phyloP scores from a whole-genome alignment of 768 basidiomycete species.

The Psilocybe tampanensis region DNA sequence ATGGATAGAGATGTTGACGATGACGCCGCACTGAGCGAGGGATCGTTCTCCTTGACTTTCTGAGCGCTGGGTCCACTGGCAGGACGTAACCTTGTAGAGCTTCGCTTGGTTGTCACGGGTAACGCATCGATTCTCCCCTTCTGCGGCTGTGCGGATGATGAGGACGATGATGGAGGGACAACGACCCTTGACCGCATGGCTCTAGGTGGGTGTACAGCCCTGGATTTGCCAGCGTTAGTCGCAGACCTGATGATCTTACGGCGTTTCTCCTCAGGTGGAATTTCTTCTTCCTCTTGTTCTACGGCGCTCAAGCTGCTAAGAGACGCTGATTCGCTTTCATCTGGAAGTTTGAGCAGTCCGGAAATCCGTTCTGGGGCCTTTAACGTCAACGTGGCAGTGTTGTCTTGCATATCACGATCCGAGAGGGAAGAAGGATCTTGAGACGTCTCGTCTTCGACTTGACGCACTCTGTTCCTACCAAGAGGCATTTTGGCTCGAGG shows the following conservation, averaged over 20 bases:
- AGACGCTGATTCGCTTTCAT: conserved; percentile 9
- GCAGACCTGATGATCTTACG: conserved; percentile 29
- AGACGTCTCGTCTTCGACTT: conserved; percentile 20
- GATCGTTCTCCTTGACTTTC: conserved; percentile 8
- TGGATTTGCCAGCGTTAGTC: not conserved
- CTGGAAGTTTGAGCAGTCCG: not conserved
- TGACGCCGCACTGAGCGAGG: conserved; percentile 2
- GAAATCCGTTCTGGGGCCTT: not conserved
- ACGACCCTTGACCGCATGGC: conserved; percentile 13
- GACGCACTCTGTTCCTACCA: conserved; percentile 21
- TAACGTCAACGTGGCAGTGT: conserved; percentile 6
- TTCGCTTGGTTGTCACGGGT: not conserved
- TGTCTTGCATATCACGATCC: conserved; percentile 5
- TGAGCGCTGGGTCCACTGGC: not conserved
- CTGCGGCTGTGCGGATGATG: conserved; percentile 10
- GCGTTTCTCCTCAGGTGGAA: conserved; percentile 31
- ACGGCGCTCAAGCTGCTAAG: conserved; percentile 2
- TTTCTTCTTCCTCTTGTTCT: conserved; percentile 22
- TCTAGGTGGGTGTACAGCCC: conserved; percentile 8
- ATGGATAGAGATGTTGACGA: conserved; percentile 8
- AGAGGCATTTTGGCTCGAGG: conserved; percentile 22
- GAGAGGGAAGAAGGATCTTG: conserved; percentile 16
- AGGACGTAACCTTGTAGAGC: conserved; percentile 3
- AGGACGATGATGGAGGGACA: conserved; percentile 13
- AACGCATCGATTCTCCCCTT: conserved; percentile 3